Evolutionary conservation across 2,329 filamentous ascomycete species (phyloP).

Genomic region (Beauveria sp.): DNA sequence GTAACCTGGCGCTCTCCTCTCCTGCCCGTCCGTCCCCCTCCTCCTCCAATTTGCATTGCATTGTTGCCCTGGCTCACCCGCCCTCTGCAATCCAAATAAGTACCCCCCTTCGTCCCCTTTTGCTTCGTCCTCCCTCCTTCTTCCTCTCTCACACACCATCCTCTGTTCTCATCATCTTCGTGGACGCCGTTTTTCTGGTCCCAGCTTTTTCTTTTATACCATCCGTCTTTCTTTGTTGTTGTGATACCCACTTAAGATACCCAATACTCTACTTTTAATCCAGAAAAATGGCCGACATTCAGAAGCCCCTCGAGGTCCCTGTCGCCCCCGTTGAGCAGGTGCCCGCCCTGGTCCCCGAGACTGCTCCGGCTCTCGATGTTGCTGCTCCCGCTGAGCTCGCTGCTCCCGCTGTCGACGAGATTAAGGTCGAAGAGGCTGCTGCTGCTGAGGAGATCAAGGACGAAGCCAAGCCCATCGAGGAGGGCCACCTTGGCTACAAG

Average conservation of each 20-base stretch:
- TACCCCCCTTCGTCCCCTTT: conserved; percentile 31
- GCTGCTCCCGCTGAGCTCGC: conserved; percentile 32
- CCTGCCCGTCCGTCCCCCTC: conserved; percentile 3
- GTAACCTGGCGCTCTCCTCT: background rate
- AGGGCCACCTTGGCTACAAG: conserved; percentile 86
- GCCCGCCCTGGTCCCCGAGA: conserved; percentile 23
- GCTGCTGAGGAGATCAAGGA: conserved; percentile 34
- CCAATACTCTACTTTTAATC: conserved; percentile 34
- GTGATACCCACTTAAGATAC: conserved; percentile 41
- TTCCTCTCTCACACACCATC: conserved; percentile 15
- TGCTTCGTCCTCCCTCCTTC: conserved; percentile 12
- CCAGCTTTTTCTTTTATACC: conserved; percentile 31
- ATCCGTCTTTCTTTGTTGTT: conserved; percentile 36
- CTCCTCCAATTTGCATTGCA: conserved; percentile 6
- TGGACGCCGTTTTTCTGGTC: conserved; percentile 29
- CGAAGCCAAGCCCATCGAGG: conserved; percentile 64
- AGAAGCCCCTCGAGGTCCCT: conserved; percentile 59
- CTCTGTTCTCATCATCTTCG: conserved; percentile 27
- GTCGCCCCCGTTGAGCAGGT: conserved; percentile 38
- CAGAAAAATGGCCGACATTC: conserved; percentile 61
- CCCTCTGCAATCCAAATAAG: conserved; percentile 30
- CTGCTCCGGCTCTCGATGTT: conserved; percentile 18
- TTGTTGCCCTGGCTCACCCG: conserved; percentile 12
- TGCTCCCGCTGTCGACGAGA: conserved; percentile 31
- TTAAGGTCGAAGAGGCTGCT: conserved; percentile 35